phyloP scores from a whole-genome alignment of 2,329 filamentous ascomycete genomes.

The Aspergillus chevalieri region DNA sequence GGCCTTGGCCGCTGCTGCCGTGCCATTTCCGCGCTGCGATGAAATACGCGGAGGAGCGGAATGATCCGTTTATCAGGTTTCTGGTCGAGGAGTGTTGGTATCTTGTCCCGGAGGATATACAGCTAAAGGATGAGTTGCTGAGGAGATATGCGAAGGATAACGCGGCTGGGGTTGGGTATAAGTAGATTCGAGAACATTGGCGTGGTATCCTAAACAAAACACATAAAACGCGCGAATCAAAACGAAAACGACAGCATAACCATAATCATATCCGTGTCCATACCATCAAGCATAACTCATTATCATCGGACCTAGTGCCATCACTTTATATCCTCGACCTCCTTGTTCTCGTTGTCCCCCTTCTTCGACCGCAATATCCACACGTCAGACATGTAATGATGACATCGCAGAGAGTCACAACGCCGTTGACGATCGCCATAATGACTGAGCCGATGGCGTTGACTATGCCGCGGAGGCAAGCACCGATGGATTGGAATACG shows the following conservation, averaged over 20 bases:
- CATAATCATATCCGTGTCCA: too few relatives aligned
- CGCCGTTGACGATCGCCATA: conserved; percentile 60
- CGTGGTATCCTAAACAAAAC: too few relatives aligned
- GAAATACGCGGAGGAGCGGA: conserved; percentile 18
- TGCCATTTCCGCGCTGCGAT: conserved; percentile 27
- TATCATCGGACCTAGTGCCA: not conserved
- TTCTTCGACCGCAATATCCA: conserved; percentile 30
- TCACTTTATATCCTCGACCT: conserved; percentile 16
- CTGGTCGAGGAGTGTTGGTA: conserved; percentile 29
- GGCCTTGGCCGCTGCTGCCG: conserved; percentile 28
- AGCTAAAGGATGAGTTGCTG: conserved; percentile 20
- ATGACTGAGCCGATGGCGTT: conserved; percentile 60
- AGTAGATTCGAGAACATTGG: too few relatives aligned
- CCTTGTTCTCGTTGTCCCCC: conserved; percentile 15
- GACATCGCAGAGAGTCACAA: conserved; percentile 60
- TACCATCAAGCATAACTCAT: not conserved
- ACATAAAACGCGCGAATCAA: too few relatives aligned
- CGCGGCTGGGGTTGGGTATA: too few relatives aligned
- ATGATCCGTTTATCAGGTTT: conserved; percentile 30
- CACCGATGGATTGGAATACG: conserved; percentile 59
- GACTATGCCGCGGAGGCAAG: conserved; percentile 62
- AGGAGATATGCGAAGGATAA: conserved; percentile 8
- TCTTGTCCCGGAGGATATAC: conserved; percentile 21
- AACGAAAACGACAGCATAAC: too few relatives aligned
- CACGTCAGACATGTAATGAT: conserved; percentile 60